phyloP scores from a whole-genome alignment of 306 rosid genomes.

The Cucurbita argyrosperma region DNA sequence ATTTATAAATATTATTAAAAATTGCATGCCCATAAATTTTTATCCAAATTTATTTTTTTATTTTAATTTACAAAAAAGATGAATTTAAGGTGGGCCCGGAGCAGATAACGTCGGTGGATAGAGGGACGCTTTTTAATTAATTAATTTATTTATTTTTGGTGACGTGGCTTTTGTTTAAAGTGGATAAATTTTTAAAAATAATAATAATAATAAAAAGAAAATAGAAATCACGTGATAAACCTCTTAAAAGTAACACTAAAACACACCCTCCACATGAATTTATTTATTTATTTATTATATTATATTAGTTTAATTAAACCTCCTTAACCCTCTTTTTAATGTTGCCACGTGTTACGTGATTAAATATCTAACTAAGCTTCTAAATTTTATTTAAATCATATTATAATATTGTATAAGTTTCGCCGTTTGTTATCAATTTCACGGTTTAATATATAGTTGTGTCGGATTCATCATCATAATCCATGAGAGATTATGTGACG shows the following conservation, averaged over 20 bases:
- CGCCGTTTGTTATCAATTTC: too few relatives aligned
- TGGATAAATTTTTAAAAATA: neutral
- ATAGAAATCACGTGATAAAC: neutral
- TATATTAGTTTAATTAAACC: neutral
- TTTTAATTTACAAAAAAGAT: neutral
- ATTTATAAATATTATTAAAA: too few relatives aligned
- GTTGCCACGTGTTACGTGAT: neutral
- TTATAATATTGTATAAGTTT: too few relatives aligned
- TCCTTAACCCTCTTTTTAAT: neutral
- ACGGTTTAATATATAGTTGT: too few relatives aligned
- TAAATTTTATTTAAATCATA: too few relatives aligned
- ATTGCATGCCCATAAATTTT: too few relatives aligned
- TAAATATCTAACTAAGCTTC: neutral
- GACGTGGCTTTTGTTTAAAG: neutral
- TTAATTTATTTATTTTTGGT: neutral
- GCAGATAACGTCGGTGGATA: neutral
- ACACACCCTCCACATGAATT: neutral
- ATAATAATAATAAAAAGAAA: neutral
- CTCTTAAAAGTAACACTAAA: neutral
- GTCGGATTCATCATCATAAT: too few relatives aligned
- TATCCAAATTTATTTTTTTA: too few relatives aligned
- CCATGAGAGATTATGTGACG: neutral
- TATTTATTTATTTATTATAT: neutral
- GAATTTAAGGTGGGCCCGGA: neutral
- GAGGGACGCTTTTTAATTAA: neutral